These are phyloP conservation scores for Flaveria bidentis DNA, from an alignment of 129 eudicot species.

Conservation along the genomic window DNA sequence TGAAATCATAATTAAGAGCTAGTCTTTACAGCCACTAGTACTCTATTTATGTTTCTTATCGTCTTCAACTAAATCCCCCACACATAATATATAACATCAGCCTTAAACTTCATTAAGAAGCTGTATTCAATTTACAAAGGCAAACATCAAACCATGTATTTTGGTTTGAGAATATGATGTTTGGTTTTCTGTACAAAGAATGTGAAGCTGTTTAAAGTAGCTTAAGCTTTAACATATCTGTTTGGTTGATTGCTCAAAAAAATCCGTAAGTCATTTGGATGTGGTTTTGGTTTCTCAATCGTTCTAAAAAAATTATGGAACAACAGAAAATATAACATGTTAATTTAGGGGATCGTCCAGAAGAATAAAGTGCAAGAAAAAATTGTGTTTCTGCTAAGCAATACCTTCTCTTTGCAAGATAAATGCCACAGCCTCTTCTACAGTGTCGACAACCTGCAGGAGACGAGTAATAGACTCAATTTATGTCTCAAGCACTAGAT, in stretches of 20 bases:
- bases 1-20: neutral
- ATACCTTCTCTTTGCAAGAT: conserved; percentile 42
- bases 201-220: neutral
- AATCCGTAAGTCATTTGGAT: neutral
- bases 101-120: neutral
- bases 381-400: conserved; percentile 17
- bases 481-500: conserved; percentile 1
- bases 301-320: neutral
- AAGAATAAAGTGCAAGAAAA: neutral
- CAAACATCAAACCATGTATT: neutral
- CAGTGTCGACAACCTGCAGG: conserved; percentile 76
- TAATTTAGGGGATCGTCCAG: neutral
- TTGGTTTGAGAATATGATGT: neutral
- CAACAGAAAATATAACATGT: neutral
- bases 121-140: neutral
- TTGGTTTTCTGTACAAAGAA: neutral
- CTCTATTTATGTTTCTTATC: neutral
- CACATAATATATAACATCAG: neutral
- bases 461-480: neutral
- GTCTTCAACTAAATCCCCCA: neutral
- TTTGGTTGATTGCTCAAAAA: conserved; percentile 6
- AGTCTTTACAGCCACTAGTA: neutral
- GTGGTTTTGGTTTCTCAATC: conserved; percentile 3
- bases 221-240: neutral
- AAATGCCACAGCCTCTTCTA: conserved; percentile 80